Base-by-base conservation (phyloP, 2,329 filamentous ascomycete species). In the Beauveria medogensis region DNA sequence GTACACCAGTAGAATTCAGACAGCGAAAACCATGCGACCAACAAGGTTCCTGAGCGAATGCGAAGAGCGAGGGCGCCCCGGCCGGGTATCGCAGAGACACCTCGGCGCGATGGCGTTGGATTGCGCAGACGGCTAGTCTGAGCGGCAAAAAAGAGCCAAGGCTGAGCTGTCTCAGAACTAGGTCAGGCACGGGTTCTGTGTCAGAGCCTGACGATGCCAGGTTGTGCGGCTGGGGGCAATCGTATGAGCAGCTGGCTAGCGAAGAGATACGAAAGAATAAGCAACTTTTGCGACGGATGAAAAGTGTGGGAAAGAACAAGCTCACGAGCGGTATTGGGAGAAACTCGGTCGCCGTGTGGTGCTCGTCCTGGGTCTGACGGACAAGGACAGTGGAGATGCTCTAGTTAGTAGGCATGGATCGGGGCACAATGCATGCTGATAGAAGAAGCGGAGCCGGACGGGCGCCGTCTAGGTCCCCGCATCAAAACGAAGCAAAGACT, bases 381-480 rank as follows among this genome's bases (percentile, higher is more conserved):
- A 20, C 58, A 48, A 48, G 58, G 28, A 30, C 47, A 46, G 48
- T 60, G 58, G 48, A 60, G 58, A 60, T 60, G 41, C 47, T 37
- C 5, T 24, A 24, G 24, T 24, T 40, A 5, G 52, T 16, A 55
- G 30, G 44, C 44, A 61, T 61, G 52, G 59, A 61, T 61, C 59
- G 59, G 44, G 59, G 34, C 52, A 51, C 22, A 55, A 55, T 40
- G 52, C 55, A 55, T 46, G 52, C 52, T 55, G 58, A 55, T 60
- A 41, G 58, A 60, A 54, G 50, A 47, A 55, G 59, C 59, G 59
- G 59, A 61, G 52, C 52, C 24, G 44, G 24, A 61, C 59, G 30
- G 55, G 30, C 55, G 30, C 30, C 55, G 43, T 40, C n/a, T 8
- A 18, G 30, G 55, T 30, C 55, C 46, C 34, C 55, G 55, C 46